Conservation (phyloP, 179 eudicot species). For the Heliamphora pulchella region DNA sequence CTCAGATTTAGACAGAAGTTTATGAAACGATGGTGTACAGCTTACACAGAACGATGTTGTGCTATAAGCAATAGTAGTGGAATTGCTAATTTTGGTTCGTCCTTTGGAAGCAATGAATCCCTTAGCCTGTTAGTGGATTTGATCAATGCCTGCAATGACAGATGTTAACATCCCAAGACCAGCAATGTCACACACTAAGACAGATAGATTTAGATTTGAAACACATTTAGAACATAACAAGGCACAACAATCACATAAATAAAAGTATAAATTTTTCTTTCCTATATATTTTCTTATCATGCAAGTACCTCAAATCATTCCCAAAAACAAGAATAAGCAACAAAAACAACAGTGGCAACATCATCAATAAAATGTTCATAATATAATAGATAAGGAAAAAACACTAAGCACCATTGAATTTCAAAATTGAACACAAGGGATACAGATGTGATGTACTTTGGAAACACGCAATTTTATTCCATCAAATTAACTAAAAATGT, state of each 20-base stretch:
- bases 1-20: not conserved
- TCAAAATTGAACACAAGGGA: not conserved
- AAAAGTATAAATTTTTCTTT: not conserved
- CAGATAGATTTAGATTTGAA: not conserved
- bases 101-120: conserved; percentile 87
- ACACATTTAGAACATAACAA: not conserved
- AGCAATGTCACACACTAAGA: conserved; percentile 2
- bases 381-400: not conserved
- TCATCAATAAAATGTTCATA: not conserved
- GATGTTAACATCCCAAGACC: conserved; percentile 9
- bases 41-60: conserved; percentile 95
- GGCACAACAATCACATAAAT: not conserved
- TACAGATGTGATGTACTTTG: not conserved
- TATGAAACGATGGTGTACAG: not conserved
- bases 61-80: conserved; percentile 92
- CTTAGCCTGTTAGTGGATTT: conserved; percentile 92
- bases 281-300: not conserved
- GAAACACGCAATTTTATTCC: not conserved
- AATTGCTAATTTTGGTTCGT: conserved; percentile 81
- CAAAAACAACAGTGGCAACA: not conserved
- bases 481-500: too few relatives aligned
- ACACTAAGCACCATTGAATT: not conserved
- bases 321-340: not conserved
- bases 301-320: not conserved
- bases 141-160: conserved; percentile 59